Evolutionary conservation across 441 rosid species (phyloP), one percentile per base, ranked within the genome.

Genomic region (Pelargonium myrrhifolium): DNA sequence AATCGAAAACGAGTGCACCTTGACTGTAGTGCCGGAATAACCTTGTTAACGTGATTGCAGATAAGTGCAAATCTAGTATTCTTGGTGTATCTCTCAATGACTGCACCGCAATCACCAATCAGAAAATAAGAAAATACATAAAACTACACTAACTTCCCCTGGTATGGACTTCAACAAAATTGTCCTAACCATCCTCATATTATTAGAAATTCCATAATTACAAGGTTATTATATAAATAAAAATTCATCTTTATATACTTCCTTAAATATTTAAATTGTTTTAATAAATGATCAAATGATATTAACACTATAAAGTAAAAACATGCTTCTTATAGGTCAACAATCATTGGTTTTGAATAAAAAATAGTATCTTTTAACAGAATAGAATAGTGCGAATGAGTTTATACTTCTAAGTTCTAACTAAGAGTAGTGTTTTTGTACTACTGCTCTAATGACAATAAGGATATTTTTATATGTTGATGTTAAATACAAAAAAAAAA

Each of bases 31-130:
- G 99, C 99, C 26, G 99, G 97, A 75, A 94, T 94, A 75, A 94
- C 90, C 89, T 94, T 92, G 85, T 87, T 92, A 75, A 89, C 98
- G 62, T 94, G 89, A 76, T 92, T 94, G 65, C 98, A 89, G 1
- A 94, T 94, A 56, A 94, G 94, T 1, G 99, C 88, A 80, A 94
- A 92, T 76, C 99, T 85, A 71, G 98, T 84, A 78, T 78, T 90
- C 88, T 88, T 94, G 3, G 97, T 94, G 82, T 94, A 94, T 72
- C 87, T 94, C 87, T 94, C 97, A 70, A 94, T 94, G 78, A 94
- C 99, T 92, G 60, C 65, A 75, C 65, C 77, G 64, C 43, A 42
- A 51, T 4, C 58, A 51, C 4, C 55, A 2, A 4, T 49, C 55
- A 49, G 55, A 15, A 70, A 69, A 68, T 26, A 79, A 65, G 31